Evolutionary conservation across 495 filamentous ascomycete species (phyloP).

Genomic region (Aspergillus wentii): DNA sequence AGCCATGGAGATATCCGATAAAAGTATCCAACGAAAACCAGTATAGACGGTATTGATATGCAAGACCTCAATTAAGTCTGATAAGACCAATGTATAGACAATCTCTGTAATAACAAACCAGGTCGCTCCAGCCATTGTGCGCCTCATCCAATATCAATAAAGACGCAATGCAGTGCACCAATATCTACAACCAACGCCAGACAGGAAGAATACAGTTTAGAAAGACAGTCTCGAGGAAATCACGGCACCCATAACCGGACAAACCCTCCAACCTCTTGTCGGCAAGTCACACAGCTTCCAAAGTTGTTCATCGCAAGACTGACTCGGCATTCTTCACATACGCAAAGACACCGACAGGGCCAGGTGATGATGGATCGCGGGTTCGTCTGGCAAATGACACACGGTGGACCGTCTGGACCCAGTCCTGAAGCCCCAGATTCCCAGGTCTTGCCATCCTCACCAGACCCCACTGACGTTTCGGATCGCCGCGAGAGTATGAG

Average conservation of each 20-base stretch:
- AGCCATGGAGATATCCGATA: too few species aligned
- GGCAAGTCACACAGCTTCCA: constrained; percentile 88
- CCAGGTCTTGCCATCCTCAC: constrained; percentile 43
- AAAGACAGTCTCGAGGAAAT: too few species aligned
- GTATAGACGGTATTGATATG: too few species aligned
- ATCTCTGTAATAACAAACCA: too few species aligned
- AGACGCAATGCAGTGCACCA: too few species aligned
- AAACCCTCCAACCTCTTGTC: constrained; percentile 80
- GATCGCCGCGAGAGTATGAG: constrained; percentile 64
- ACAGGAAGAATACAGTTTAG: too few species aligned
- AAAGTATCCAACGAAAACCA: too few species aligned
- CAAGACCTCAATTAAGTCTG: too few species aligned
- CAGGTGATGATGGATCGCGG: constrained; percentile 89
- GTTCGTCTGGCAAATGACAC: constrained; percentile 87
- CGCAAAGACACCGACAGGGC: constrained; percentile 90
- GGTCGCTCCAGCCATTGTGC: too few species aligned
- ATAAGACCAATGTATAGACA: too few species aligned
- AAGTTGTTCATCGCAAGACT: constrained; percentile 96
- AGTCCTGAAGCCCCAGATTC: constrained; percentile 64
- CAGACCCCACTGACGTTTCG: constrained; percentile 16
- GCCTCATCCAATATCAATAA: too few species aligned
- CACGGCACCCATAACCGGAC: constrained; percentile 87
- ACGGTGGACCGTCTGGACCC: constrained; percentile 73
- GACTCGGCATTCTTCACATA: constrained; percentile 93
- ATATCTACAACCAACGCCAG: too few species aligned